Evolutionary conservation across 1,284 basidiomycete genomes (phyloP).

Genomic region (Naganishia sp.): DNA sequence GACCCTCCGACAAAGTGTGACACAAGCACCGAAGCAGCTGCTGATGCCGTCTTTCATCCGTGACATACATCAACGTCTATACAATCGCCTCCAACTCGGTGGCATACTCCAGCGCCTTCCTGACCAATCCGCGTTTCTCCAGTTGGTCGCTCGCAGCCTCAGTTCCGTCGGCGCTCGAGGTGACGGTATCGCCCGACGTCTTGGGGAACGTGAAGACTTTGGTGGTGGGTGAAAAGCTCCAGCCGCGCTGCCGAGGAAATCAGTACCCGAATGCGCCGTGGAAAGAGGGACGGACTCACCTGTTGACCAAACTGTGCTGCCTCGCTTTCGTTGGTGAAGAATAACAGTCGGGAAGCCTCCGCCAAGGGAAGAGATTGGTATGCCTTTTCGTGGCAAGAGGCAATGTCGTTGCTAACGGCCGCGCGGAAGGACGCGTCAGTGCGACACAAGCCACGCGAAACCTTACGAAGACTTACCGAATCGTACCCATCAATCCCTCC

Average conservation of each 20-base stretch:
- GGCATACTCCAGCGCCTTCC: slow-evolving; percentile 49
- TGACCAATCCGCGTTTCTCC: slow-evolving; percentile 45
- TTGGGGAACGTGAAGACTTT: slow-evolving; percentile 48
- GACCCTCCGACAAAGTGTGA: too few relatives aligned
- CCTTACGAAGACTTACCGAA: slow-evolving; percentile 41
- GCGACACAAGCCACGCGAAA: background rate
- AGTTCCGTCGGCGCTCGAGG: slow-evolving; percentile 34
- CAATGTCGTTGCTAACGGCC: slow-evolving; percentile 49
- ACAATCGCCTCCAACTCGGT: slow-evolving; percentile 54
- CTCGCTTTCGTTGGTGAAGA: slow-evolving; percentile 50
- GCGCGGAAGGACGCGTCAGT: background rate
- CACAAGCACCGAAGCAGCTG: too few relatives aligned
- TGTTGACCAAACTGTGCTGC: slow-evolving; percentile 46
- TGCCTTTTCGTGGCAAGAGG: slow-evolving; percentile 53
- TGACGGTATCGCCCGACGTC: slow-evolving; percentile 26
- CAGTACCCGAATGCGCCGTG: background rate
- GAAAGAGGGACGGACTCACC: slow-evolving; percentile 33
- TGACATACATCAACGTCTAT: slow-evolving; percentile 34
- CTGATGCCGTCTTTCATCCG: too few relatives aligned
- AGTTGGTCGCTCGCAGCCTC: slow-evolving; percentile 42
- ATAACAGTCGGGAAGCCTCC: slow-evolving; percentile 50
- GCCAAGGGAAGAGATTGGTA: slow-evolving; percentile 51
- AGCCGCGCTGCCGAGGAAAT: slow-evolving; percentile 42
- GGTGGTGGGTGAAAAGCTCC: slow-evolving; percentile 49
- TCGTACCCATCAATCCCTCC: slow-evolving; percentile 51